These are phyloP conservation scores for Podospora pseudoanserina DNA, from an alignment of 495 filamentous ascomycete genomes.

Conservation along the genomic window DNA sequence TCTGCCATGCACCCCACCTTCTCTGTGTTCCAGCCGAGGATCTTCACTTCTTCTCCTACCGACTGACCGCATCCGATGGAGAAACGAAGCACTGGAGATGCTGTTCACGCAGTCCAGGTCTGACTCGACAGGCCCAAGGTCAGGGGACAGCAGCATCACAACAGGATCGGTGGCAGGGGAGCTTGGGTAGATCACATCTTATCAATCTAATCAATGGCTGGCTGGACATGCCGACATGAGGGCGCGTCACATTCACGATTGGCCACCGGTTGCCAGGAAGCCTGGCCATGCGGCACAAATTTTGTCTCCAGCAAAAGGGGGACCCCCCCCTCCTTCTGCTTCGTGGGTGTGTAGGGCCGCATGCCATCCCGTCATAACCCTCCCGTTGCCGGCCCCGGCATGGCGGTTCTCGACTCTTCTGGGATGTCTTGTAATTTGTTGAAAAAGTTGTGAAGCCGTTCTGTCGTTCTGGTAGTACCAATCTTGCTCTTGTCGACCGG, in stretches of 20 bases:
- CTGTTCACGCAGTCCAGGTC: background rate
- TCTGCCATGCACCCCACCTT: constrained; percentile 11
- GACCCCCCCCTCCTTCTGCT: background rate
- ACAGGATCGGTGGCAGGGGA: background rate
- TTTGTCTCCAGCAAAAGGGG: constrained; percentile 8
- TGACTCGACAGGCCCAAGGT: background rate
- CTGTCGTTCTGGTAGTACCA: background rate
- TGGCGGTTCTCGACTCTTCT: constrained; percentile 9
- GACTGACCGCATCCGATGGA: background rate
- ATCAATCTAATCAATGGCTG: constrained; percentile 26
- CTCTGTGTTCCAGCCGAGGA: background rate
- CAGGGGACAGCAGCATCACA: background rate
- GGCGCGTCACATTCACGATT: background rate
- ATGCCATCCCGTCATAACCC: constrained; percentile 8
- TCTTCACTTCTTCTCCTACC: background rate
- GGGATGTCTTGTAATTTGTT: background rate
- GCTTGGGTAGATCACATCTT: constrained; percentile 18
- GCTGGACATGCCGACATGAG: background rate
- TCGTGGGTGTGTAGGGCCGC: background rate
- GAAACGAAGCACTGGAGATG: background rate
- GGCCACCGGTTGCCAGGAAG: constrained; percentile 3
- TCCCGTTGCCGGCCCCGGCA: constrained; percentile 7
- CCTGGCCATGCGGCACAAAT: constrained; percentile 1
- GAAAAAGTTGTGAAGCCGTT: background rate
- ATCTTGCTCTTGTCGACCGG: background rate